Evolutionary conservation across 2,329 filamentous ascomycete species (phyloP).

Genomic region (Pyricularia sp.): DNA sequence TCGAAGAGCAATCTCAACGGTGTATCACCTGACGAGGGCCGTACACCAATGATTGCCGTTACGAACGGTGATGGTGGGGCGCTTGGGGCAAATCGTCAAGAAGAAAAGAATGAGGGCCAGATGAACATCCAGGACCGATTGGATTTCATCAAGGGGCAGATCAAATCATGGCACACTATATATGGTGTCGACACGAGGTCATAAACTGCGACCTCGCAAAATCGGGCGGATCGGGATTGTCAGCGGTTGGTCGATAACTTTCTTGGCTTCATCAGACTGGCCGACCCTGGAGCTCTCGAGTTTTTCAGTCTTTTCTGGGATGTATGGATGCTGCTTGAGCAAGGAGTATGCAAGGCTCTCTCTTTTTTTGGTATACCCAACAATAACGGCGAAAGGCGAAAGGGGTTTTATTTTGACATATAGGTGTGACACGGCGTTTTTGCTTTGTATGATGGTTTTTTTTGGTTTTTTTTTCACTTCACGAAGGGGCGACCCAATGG

Average conservation of each 20-base stretch:
- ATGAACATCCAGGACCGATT: conserved; percentile 4
- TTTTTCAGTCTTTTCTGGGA: background rate
- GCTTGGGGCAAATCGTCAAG: background rate
- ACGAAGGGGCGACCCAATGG: background rate
- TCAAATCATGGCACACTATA: conserved; percentile 3
- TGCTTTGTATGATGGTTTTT: background rate
- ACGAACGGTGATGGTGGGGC: background rate
- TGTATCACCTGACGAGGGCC: background rate
- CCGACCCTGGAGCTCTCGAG: too few species aligned
- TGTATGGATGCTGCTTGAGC: background rate
- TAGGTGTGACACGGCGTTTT: background rate
- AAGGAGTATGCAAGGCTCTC: background rate
- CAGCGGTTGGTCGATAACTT: background rate
- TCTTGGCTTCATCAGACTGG: background rate
- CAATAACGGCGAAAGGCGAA: background rate
- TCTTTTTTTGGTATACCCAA: background rate
- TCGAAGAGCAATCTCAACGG: background rate
- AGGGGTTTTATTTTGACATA: background rate
- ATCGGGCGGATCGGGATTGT: background rate
- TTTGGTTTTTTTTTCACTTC: background rate
- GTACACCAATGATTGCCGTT: background rate
- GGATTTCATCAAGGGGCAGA: conserved; percentile 3
- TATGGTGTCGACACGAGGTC: conserved; percentile 1
- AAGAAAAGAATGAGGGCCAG: background rate
- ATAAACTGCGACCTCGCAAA: background rate